Evolutionary conservation across 768 basidiomycete genomes (phyloP).

Genomic region (Phaffia tasmanica): DNA sequence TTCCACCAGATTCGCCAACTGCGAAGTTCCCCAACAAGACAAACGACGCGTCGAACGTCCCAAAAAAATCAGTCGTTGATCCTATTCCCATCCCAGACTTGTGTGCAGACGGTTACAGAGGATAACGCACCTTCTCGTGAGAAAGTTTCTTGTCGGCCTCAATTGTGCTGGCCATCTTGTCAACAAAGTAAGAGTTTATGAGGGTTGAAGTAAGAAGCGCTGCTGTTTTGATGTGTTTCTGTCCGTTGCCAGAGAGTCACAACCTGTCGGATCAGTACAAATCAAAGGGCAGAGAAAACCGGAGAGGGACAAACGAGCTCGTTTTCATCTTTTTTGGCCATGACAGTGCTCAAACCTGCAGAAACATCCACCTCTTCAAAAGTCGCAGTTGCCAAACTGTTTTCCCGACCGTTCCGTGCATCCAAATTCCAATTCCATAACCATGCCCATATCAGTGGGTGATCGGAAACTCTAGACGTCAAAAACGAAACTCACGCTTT

Average conservation of each 20-base stretch:
- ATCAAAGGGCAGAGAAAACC: not conserved
- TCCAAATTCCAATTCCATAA: too few relatives aligned
- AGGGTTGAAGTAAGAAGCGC: constrained; percentile 57
- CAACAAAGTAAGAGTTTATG: constrained; percentile 70
- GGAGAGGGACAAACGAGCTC: constrained; percentile 57
- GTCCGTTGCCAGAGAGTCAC: not conserved
- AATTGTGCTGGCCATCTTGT: constrained; percentile 77
- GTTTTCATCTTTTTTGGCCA: constrained; percentile 82
- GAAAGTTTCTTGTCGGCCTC: constrained; percentile 84
- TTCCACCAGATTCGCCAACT: constrained; percentile 56
- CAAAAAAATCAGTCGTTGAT: not conserved
- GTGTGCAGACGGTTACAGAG: not conserved
- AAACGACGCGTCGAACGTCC: not conserved
- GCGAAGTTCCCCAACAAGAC: not conserved
- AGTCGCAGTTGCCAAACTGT: constrained; percentile 40
- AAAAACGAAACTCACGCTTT: constrained; percentile 38
- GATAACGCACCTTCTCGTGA: constrained; percentile 56
- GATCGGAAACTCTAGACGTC: not conserved
- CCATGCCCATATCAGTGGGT: too few relatives aligned
- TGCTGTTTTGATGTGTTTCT: constrained; percentile 21
- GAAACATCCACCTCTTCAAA: constrained; percentile 72
- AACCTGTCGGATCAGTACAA: not conserved
- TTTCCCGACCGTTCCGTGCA: not conserved
- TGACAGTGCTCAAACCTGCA: constrained; percentile 58
- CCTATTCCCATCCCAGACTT: not conserved